Base-by-base conservation (phyloP, 2,329 filamentous ascomycete species). In the Cercospora zeae-maydis region DNA sequence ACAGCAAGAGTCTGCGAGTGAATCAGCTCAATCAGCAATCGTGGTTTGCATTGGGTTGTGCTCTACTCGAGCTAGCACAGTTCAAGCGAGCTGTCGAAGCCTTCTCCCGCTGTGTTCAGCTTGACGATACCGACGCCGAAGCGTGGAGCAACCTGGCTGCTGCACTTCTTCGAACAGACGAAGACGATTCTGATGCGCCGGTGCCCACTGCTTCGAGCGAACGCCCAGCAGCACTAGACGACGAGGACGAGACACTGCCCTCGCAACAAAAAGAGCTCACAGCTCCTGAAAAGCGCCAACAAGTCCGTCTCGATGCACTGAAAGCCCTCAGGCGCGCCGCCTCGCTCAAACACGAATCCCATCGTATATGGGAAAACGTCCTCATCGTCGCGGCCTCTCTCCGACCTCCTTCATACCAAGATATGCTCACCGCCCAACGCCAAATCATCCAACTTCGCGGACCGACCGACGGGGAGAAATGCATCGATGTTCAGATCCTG, bases 361-460 rank as follows among this genome's bases (percentile, higher is more conserved):
- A 89, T 84, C 88, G 91, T 69, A 97, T 99, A 75, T 98, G 93
- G 93, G 91, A 96, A 74, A 99, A 99, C 71, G 89, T 98, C 14
- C 85, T 99, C 62, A 95, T 92, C 0, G 88, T 98, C 21, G 89
- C 91, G 0, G 86, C 90, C 0, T 90, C 91, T 1, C 84, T 95
- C 30, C 83, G 82, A 0, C 93, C 93, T 0, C 88, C 91, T 0
- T 86, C 89, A 0, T 87, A 92, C 72, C 76, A 81, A 0, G 92
- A 97, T 65, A 85, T 96, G 56, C 79, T 96, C 33, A 82, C 88
- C 4, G 91, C 91, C 0, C 83, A 95, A 63, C 85, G 84, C 42
- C 86, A 88, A 64, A 83, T 98, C 57, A 86, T 96, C 59, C 86
- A 89, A 24, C 85, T 98, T 39, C 87, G 91, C 42, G 83, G 84